These are phyloP conservation scores for Aspergillus novoparasiticus DNA, from an alignment of 2,329 filamentous ascomycete genomes.

Conservation along the genomic window DNA sequence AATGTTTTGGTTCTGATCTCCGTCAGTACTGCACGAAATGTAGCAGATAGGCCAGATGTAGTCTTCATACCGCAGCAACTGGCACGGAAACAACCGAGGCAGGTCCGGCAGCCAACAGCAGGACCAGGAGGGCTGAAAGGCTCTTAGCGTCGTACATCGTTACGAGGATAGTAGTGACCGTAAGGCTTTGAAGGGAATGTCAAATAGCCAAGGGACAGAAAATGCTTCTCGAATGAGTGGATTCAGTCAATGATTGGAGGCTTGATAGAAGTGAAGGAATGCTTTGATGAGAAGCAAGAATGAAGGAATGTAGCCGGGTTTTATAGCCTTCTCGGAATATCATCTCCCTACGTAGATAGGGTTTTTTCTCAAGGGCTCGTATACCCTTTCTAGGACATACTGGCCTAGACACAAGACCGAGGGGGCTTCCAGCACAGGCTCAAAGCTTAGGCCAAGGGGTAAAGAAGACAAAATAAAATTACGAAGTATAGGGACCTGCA, in stretches of 20 bases:
- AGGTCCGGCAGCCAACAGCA: slow-evolving; percentile 32
- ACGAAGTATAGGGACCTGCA: neutral
- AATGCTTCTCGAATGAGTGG: slow-evolving; percentile 6
- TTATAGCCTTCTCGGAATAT: slow-evolving; percentile 6
- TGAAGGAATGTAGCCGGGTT: slow-evolving; percentile 2
- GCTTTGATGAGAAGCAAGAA: slow-evolving; percentile 6
- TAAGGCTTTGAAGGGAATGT: neutral
- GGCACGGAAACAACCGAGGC: slow-evolving; percentile 33
- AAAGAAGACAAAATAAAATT: neutral
- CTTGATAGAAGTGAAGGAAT: slow-evolving; percentile 9
- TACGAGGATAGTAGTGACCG: neutral
- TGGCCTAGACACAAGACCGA: neutral
- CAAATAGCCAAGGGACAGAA: neutral
- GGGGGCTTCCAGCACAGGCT: neutral
- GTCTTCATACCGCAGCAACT: slow-evolving; percentile 22
- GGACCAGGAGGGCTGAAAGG: slow-evolving; percentile 33
- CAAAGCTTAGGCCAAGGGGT: neutral
- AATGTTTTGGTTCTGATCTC: slow-evolving; percentile 1
- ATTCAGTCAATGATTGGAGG: slow-evolving; percentile 7
- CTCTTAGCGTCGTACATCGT: slow-evolving; percentile 31
- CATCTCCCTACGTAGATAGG: neutral
- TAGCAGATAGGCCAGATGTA: neutral
- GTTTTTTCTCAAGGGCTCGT: neutral
- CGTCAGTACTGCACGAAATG: slow-evolving; percentile 13
- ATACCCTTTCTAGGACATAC: neutral